Evolutionary conservation across 164 flowering plant genomes (phyloP), one percentile per base, ranked within the genome.

Genomic region (Liquidambar formosana): DNA sequence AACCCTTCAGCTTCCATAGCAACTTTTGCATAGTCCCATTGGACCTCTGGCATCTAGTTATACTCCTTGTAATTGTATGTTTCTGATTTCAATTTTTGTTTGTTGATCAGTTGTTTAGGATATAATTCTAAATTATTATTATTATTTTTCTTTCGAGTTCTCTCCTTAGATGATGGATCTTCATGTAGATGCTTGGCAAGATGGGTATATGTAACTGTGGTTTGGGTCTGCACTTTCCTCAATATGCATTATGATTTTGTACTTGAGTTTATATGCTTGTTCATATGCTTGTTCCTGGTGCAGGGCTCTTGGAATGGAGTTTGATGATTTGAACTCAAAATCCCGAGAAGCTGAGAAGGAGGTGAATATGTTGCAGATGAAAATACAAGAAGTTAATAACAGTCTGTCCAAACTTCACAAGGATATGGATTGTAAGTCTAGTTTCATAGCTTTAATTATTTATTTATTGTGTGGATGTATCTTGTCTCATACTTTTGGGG

Each of bases 311-410:
- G 78, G 67, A 65, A 74, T 52, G 57, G 99, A 93, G 83, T 88
- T 76, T 78, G 92, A 88, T 73, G 94, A 95, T 76, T 71, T 93
- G 79, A 85, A 74, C 68, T 75, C 83, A 51, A 95, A 93, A 78
- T 85, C 90, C 18, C 82, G 81, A 71, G 96, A 92, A 76, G 94
- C 97, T 49, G 95, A 90, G 73, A 93, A 86, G 76, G 99, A 95
- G 75, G 94, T 91, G 65, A 88, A 89, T 75, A 72, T 80, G 66
- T 65, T 84, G 76, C 85, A 93, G 80, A 78, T 86, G 86, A 95
- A 90, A 82, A 83, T 88, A 62, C 80, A 89, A 69, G 99, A 91
- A 80, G 84, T 63, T 61, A 86, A 83, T 52, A 77, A 63, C 71
- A 85, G 71, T 69, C 75, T 88, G 44, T 72, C 84, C 73, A 93